Percentiles rank a stretch among this genome's conserved stretches.
Evolutionary conservation across 176 grass and related monocot species (phyloP).

Genomic region (Carex parvula): DNA sequence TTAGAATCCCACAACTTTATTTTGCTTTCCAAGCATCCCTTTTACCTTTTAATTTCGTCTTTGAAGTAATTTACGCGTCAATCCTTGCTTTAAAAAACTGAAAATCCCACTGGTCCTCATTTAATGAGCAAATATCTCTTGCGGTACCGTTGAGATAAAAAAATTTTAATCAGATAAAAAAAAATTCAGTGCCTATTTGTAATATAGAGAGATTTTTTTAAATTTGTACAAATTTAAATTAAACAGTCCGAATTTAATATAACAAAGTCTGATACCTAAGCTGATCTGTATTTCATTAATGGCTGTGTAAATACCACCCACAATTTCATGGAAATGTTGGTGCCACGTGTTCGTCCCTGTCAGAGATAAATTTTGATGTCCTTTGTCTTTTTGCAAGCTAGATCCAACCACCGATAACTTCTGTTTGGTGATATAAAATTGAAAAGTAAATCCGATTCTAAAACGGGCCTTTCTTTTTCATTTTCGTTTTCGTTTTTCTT

Average conservation of each 20-base stretch:
- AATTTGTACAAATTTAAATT: too few relatives aligned
- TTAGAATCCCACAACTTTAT: background rate
- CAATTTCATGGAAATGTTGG: background rate
- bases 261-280: too few relatives aligned
- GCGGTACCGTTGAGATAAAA: too few relatives aligned
- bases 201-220: too few relatives aligned
- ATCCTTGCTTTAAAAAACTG: slow-evolving; percentile 5
- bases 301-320: background rate
- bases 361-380: background rate
- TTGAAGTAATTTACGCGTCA: background rate
- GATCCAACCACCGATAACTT: background rate
- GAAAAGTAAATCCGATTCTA: background rate
- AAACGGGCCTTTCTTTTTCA: too few relatives aligned
- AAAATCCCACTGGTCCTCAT: background rate
- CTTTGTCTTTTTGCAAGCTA: background rate
- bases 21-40: background rate
- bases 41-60: background rate
- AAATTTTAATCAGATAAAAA: too few relatives aligned
- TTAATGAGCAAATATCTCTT: background rate
- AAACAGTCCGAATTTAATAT: too few relatives aligned
- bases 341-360: background rate
- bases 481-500: too few relatives aligned
- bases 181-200: too few relatives aligned
- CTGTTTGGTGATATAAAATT: background rate
- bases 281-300: too few relatives aligned